These are phyloP conservation scores for Mucor saturninus DNA, from an alignment of 371 early-diverging fungal genomes.

Conservation along the genomic window DNA sequence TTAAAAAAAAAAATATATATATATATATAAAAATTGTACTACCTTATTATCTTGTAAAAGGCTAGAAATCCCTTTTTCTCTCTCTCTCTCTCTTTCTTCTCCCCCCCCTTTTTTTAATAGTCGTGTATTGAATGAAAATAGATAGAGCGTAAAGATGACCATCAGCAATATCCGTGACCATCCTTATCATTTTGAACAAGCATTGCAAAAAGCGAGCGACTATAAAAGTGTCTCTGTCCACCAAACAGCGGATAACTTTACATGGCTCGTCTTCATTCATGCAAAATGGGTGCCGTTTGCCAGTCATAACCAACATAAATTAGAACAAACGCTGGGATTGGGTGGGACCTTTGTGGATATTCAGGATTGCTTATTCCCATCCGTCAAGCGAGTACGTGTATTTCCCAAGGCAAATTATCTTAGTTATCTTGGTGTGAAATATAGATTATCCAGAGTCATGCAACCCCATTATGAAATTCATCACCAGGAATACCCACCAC, in stretches of 20 bases:
- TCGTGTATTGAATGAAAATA: not conserved
- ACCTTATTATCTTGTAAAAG: not conserved
- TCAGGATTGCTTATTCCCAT: conserved; percentile 48
- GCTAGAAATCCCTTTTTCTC: not conserved
- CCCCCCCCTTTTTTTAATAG: conserved; percentile 11
- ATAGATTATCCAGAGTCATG: conserved; percentile 55
- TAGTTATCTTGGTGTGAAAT: conserved; percentile 53
- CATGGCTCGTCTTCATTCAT: conserved; percentile 54
- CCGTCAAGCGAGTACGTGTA: conserved; percentile 51
- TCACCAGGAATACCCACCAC: not conserved
- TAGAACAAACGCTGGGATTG: conserved; percentile 51
- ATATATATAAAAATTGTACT: not conserved
- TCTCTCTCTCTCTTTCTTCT: conserved; percentile 7
- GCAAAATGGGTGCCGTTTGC: conserved; percentile 55
- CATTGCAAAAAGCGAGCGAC: conserved; percentile 35
- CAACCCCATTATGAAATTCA: conserved; percentile 41
- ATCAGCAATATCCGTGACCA: conserved; percentile 42
- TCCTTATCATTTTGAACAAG: conserved; percentile 47
- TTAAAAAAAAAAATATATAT: not conserved
- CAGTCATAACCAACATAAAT: conserved; percentile 41
- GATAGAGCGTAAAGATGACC: conserved; percentile 6
- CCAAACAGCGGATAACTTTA: conserved; percentile 32
- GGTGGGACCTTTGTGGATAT: conserved; percentile 58
- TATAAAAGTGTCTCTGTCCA: conserved; percentile 23
- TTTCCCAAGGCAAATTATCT: conserved; percentile 56